Base-by-base conservation (phyloP, 345 rosid genomes). In the Lepidium aucheri region DNA sequence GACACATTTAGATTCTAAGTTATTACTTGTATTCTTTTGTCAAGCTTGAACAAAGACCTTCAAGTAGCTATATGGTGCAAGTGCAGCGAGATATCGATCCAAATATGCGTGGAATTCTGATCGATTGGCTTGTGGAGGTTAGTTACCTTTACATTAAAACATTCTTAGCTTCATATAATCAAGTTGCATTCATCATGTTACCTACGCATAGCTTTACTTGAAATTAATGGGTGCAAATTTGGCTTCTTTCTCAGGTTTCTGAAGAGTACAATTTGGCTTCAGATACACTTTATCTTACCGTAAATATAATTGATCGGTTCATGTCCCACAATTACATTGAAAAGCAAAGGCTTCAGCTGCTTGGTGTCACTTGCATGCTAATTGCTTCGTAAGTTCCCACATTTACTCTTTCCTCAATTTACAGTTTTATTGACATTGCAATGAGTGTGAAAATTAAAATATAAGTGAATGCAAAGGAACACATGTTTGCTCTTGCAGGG, bases 101-200 rank as follows among this genome's bases (percentile, higher is more conserved):
- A 44, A 76, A 36, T 71, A 91, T 91, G 98, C 84, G 96, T 24
- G 85, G 92, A 38, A 87, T 89, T 70, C 78, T 89, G 49, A 78
- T 91, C 60, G 95, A 89, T 72, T 91, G 98, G 98, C 86, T 91
- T 61, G 91, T 91, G 22, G 96, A 92, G 90, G 96, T 88, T 52
- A 4, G 52, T 28, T 28, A 28, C 32, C 32, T 28, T 5, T 28
- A 28, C 32, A 28, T 28, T 28, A n/a, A 46, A 32, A 8, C 1
- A 10, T 6, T 18, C 4, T 17, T 3, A 4, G 44, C 7, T 13
- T 16, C 13, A 5, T 47, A 12, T 18, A 20, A 6, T 5, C 3
- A 43, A 63, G 83, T 68, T 18, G 28, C 57, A 26, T 47, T 13
- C 14, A 55, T 55, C 39, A 53, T n/a, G n/a, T 42, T 32, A 30